Evolutionary conservation across 2,329 filamentous ascomycete genomes (phyloP).

Genomic region (Xylaria sp.): DNA sequence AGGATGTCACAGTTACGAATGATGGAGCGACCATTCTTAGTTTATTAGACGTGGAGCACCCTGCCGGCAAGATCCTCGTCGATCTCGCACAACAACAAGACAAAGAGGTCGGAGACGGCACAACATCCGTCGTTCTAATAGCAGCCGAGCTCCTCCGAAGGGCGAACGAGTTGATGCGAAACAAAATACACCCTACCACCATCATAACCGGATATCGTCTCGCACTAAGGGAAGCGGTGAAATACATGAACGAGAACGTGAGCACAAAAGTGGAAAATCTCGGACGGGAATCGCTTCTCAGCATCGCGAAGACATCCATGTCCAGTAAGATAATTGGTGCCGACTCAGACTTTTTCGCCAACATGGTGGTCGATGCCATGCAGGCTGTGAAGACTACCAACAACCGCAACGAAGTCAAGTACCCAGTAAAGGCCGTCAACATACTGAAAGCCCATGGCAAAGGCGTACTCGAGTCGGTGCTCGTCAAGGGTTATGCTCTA

Average conservation of each 20-base stretch:
- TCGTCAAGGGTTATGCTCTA: conserved; percentile 95
- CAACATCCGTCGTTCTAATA: conserved; percentile 96
- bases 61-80: conserved; percentile 97
- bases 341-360: conserved; percentile 95
- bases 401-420: conserved; percentile 90
- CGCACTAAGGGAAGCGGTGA: conserved; percentile 93
- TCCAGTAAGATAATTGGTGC: conserved; percentile 98
- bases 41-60: conserved; percentile 96
- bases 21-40: conserved; percentile 97
- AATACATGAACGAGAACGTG: conserved; percentile 99
- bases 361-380: conserved; percentile 98
- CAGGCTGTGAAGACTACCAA: conserved; percentile 93
- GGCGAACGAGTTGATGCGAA: conserved; percentile 99
- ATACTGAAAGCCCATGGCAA: conserved; percentile 98
- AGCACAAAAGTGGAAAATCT: conserved; percentile 94
- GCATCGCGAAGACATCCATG: conserved; percentile 98
- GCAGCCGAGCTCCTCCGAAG: conserved; percentile 92
- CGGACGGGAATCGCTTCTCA: conserved; percentile 89
- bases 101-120: conserved; percentile 98
- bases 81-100: conserved; percentile 98
- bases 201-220: conserved; percentile 99
- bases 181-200: conserved; percentile 98
- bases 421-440: conserved; percentile 99
- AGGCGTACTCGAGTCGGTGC: conserved; percentile 84
- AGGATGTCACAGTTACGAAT: conserved; percentile 99